A percentile compares a stretch with the other conserved stretches of the same genome.
These are phyloP conservation scores for Taphrina wiesneri DNA, from an alignment of 1,139 yeast species.

Conservation along the genomic window DNA sequence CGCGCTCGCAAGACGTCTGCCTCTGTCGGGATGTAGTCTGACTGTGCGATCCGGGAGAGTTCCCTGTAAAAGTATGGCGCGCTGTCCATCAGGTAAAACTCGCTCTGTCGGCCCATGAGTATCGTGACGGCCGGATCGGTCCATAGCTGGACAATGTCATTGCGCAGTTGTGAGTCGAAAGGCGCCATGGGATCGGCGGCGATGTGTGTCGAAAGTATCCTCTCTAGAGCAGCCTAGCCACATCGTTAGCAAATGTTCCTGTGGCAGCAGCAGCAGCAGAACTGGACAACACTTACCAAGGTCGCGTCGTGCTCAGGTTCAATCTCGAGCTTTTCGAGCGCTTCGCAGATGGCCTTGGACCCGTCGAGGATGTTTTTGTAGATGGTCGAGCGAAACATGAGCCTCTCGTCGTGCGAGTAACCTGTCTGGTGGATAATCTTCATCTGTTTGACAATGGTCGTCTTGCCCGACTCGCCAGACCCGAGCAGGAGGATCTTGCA, in stretches of 20 bases:
- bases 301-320: constrained; percentile 9
- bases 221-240: constrained; percentile 24
- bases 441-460: constrained; percentile 91
- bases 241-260: neutral
- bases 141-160: constrained; percentile 52
- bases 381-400: constrained; percentile 79
- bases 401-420: constrained; percentile 73
- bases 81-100: constrained; percentile 83
- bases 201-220: constrained; percentile 36
- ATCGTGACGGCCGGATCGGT: constrained; percentile 58
- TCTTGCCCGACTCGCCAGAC: constrained; percentile 95
- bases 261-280: neutral
- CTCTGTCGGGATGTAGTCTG: constrained; percentile 69
- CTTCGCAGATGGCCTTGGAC: constrained; percentile 63
- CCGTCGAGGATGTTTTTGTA: constrained; percentile 92
- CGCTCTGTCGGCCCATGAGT: constrained; percentile 65
- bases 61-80: constrained; percentile 56
- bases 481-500: constrained; percentile 72
- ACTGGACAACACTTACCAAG: constrained; percentile 10
- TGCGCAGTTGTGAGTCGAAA: constrained; percentile 40
- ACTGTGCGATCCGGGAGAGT: constrained; percentile 51
- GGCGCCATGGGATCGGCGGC: constrained; percentile 37
- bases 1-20: constrained; percentile 85
- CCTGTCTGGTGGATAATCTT: constrained; percentile 83
- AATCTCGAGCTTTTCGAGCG: constrained; percentile 31